Evolutionary conservation across 2,329 filamentous ascomycete genomes (phyloP), one percentile per base, ranked within the genome.

Genomic region (Verticillium klebahnii): DNA sequence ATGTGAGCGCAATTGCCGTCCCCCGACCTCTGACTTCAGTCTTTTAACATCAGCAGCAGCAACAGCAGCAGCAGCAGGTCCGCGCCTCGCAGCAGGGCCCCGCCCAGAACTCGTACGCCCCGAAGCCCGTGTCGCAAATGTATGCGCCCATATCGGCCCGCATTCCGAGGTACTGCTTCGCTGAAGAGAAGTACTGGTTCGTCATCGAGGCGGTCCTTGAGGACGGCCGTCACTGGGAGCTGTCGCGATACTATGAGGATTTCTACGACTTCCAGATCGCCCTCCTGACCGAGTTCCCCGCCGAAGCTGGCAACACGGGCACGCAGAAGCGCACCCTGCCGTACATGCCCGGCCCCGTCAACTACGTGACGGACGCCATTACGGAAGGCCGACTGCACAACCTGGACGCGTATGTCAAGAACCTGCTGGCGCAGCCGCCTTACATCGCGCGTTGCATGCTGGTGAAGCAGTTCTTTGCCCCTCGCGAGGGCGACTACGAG

Each of bases 261-360:
- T 99, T 99, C 73, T 99, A 98, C 77, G 95, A 98, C 75, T 94
- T 98, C 74, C 95, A 99, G 74, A 98, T 98, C 71, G 92, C 93
- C 36, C 87, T 99, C 9, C 85, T 99, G 57, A 94, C 93, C 55
- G 92, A 89, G 67, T 98, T 97, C 71, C 94, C 95, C 25, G 88
- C 91, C 39, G 95, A 98, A 75, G 94, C 95, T 40, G 95, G 95
- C 60, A 95, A 96, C 71, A 90, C 89, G 19, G 89, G 89, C 55
- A 84, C 83, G 58, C 88, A 93, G 71, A 89, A 90, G 71, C 89
- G 95, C 61, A 92, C 90, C 9, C 78, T 99, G 14, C 95, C 95
- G 2, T 98, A 96, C 74, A 99, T 99, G 95, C 95, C 95, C 11
- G 95, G 95, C 6, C 95, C 95, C 3, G 94, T 99, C 64, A 96